Percentiles rank a stretch among this genome's conserved stretches.
Conservation (phyloP, 108 stramenopile species). For the Stephanodiscus triporus region DNA sequence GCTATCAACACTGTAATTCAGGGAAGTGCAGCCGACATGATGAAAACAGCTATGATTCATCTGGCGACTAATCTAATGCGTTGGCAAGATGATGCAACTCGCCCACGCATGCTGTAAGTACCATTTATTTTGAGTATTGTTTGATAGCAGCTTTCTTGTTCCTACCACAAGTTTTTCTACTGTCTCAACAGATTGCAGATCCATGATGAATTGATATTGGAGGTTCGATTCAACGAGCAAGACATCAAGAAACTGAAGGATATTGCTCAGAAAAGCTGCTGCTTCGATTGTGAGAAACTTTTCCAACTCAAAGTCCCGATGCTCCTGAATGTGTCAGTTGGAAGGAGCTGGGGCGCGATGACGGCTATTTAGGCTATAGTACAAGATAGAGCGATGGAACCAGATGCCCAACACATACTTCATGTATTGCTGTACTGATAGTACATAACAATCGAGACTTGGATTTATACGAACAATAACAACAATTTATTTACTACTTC, state of each 20-base stretch:
- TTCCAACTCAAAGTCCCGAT: constrained; percentile 40
- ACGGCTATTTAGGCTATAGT: neutral
- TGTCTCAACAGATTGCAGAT: constrained; percentile 47
- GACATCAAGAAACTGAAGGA: constrained; percentile 37
- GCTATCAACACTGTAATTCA: constrained; percentile 72
- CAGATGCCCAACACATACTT: too few relatives aligned
- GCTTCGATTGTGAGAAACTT: constrained; percentile 38
- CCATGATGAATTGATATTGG: constrained; percentile 64
- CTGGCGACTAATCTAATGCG: constrained; percentile 28
- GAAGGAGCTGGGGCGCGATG: neutral
- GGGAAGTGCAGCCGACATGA: constrained; percentile 65
- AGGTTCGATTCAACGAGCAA: constrained; percentile 31
- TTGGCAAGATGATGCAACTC: constrained; percentile 39
- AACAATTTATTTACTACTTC: too few relatives aligned
- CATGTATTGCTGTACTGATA: too few relatives aligned
- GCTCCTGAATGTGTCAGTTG: constrained; percentile 28
- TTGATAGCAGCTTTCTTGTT: neutral
- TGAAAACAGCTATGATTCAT: constrained; percentile 67
- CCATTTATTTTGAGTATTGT: neutral
- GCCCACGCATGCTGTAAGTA: constrained; percentile 44
- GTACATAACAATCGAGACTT: too few relatives aligned
- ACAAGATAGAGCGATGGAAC: too few relatives aligned
- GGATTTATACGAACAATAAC: too few relatives aligned
- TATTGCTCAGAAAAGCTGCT: constrained; percentile 43
- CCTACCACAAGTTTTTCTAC: neutral